Conservation (phyloP, 192 early-diverging fungal genomes). For the Backusella psychrophila region DNA sequence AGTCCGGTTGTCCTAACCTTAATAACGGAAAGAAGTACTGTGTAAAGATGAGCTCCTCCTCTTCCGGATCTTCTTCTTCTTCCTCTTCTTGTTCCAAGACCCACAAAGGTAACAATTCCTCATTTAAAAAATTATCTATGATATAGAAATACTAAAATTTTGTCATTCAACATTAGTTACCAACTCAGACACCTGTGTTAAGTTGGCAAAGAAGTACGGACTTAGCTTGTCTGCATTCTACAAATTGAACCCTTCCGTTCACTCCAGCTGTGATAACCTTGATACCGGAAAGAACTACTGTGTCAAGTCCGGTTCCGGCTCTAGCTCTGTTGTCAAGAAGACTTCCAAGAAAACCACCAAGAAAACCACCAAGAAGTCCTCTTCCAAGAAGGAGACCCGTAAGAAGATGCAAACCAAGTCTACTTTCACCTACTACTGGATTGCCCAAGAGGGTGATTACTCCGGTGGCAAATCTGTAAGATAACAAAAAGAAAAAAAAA, state of each 20-base stretch:
- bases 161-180: not conserved
- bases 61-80: not conserved
- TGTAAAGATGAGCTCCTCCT: constrained; percentile 10
- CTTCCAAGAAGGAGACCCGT: not conserved
- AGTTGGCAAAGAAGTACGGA: not conserved
- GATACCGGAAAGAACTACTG: constrained; percentile 8
- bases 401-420: constrained; percentile 24
- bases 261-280: constrained; percentile 13
- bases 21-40: constrained; percentile 28
- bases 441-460: constrained; percentile 33
- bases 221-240: not conserved
- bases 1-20: constrained; percentile 31
- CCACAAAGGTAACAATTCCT: not conserved
- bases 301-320: not conserved
- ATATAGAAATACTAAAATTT: not conserved
- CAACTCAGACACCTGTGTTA: not conserved
- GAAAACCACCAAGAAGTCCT: not conserved
- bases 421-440: constrained; percentile 44
- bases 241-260: not conserved
- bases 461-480: constrained; percentile 7
- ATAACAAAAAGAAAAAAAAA: not conserved
- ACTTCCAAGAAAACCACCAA: not conserved
- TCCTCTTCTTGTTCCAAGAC: not conserved
- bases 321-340: not conserved
- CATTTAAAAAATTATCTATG: not conserved